Base-by-base conservation (phyloP, 208 protist genomes). In the Trypanosoma congolense region DNA sequence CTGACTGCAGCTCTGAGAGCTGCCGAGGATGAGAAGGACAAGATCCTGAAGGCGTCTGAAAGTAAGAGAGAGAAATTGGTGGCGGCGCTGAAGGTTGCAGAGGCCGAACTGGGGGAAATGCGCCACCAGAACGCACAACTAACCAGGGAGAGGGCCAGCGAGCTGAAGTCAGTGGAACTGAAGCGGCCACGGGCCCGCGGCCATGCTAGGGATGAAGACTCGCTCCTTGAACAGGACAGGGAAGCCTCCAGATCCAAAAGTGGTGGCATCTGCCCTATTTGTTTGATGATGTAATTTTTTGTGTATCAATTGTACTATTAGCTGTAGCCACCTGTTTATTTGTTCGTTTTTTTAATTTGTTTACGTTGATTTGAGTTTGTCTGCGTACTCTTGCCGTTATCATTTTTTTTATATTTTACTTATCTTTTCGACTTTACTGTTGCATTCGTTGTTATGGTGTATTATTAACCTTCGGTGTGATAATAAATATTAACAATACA, bases 71-170 rank as follows among this genome's bases (percentile, higher is more conserved):
- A 38, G 33, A 38, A 38, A 38, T 38, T 38, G 0, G 0, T 38
- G 6, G 33, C 0, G 9, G 33, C 33, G 12, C 0, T 42, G 31
- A 50, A 47, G 22, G 44, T 24, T 19, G 46, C 24, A 33, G 60
- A 66, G 19, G 51, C 38, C 6, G 60, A 52, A 24, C 33, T 53
- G 44, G 2, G 56, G 35, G 28, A 22, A 16, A 38, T 38, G 12
- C 14, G 38, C 24, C 25, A 54, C 45, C 50, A 30, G 21, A 51
- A 44, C 8, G 19, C 41, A 21, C 21, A 42, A 30, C 10, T 10
- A 36, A 6, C 12, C 33, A 38, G 12, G 5, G 51, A 51, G 28
- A 45, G 31, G 2, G 49, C 26, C 19, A 41, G 36, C 2, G 56
- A 22, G 38, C 35, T 40, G 38, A 55, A 66, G 44, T 26, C 26